Base-by-base conservation (phyloP, 768 basidiomycete species). In the Polyporus arcularius region DNA sequence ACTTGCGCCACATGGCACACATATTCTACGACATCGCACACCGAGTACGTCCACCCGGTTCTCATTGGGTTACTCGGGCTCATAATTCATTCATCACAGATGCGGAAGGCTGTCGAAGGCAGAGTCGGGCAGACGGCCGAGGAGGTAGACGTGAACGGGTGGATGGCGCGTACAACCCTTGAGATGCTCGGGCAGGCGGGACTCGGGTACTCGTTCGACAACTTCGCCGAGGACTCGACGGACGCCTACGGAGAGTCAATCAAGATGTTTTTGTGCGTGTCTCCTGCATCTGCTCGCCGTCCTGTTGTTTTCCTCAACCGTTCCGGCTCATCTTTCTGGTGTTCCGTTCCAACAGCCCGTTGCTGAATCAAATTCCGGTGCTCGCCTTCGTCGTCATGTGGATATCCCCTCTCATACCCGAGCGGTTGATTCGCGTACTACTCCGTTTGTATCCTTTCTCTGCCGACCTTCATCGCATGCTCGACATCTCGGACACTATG, bases 401-500 rank as follows among this genome's bases (percentile, higher is more conserved):
- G 38, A 21, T 4, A 9, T 6, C 41, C 1, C 9, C 47, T 49
- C 45, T 18, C 4, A 53, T 41, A 18, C 21, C 52, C 18, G 10
- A 41, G 16, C 12, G 4, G 10, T 9, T 18, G 18, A 53, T 53
- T 38, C 52, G 52, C 9, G 11, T n/a, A 2, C 4, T 53, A 1
- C 39, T 53, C 52, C 39, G 39, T 16, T 12, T 18, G 5, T 3
- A 40, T 38, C 52, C 52, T 6, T 8, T 26, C 4, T 8, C 5
- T 9, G 15, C 18, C 9, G 21, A n/a, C 21, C 40, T 78, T 7
- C 72, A 74, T 14, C 53, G 67, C 4, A 30, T 80, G 14, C 66
- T 75, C 50, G 72, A 74, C 14, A 70, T 79, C n/a, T 57, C 74
- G 0, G 74, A 77, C 43, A 63, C 72, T 2, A 70, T 83, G 68